Evolutionary conservation across 768 basidiomycete genomes (phyloP), one percentile per base, ranked within the genome.

Genomic region (Leccinum longicurvipes): DNA sequence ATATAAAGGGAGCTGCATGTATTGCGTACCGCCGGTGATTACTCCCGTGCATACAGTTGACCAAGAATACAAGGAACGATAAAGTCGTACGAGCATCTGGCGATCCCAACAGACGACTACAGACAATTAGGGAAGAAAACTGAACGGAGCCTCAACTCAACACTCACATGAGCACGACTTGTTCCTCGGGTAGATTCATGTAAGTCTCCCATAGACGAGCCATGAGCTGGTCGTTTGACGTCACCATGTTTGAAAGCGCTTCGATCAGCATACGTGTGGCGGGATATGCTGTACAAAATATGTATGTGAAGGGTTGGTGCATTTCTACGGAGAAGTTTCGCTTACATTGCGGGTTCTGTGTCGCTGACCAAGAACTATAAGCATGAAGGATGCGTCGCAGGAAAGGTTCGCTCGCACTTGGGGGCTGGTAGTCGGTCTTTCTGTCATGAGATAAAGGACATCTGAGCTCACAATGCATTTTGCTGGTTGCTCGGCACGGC

Each of bases 161-260:
- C 21, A 45, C 81, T 65, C 67, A 95, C 93, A 89, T 79, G 54
- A 96, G 72, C 10, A 96, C 76, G 47, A 83, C 81, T 66, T 86
- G 79, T 58, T 89, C 85, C 63, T 91, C 90, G 1, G 87, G 81
- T 4, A 89, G 76, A 51, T 76, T 78, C 67, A 91, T 73, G 62
- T 87, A 86, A 2, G 73, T 77, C 32, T 77, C 76, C 89, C 87
- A 92, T 29, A 88, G 71, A 21, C 67, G 76, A n/a, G 75, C 67
- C 58, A 81, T 76, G 45, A 87, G 77, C 8, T 58, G 61, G 41
- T 85, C 81, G 57, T 93, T 90, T 8, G 80, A 79, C 2, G 94
- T 92, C 29, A 95, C 80, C 23, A 93, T 76, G 68, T 97, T 97
- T 19, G 92, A 89, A 27, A 96, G 77, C 4, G 89, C 74, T 68